Conservation (phyloP, 495 filamentous ascomycete genomes). For the Neurospora sp. region DNA sequence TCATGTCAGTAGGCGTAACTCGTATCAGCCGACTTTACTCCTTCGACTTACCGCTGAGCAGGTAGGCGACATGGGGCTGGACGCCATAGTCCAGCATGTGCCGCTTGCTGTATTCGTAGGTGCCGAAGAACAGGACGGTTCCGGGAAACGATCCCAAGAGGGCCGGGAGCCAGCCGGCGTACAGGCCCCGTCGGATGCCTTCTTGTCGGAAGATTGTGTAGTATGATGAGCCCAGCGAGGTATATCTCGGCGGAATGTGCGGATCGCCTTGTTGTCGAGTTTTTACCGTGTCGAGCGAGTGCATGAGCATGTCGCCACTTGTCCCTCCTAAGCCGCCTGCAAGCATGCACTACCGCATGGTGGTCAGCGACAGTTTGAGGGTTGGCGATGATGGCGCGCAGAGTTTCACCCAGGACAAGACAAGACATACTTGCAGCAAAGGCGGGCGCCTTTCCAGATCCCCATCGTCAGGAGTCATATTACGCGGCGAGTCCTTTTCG, state of each 20-base stretch:
- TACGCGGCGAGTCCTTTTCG: slow-evolving; percentile 15
- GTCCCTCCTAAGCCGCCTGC: slow-evolving; percentile 86
- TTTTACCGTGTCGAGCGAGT: slow-evolving; percentile 97
- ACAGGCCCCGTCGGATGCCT: slow-evolving; percentile 78
- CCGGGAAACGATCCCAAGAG: slow-evolving; percentile 89
- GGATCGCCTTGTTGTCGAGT: slow-evolving; percentile 97
- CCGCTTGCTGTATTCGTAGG: slow-evolving; percentile 92
- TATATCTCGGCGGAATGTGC: slow-evolving; percentile 81
- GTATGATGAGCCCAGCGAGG: slow-evolving; percentile 80
- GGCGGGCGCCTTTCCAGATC: slow-evolving; percentile 35
- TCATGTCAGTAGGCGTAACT: slow-evolving; percentile 10
- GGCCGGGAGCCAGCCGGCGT: slow-evolving; percentile 82
- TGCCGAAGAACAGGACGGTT: slow-evolving; percentile 90
- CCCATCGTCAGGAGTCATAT: slow-evolving; percentile 34
- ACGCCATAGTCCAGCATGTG: slow-evolving; percentile 74
- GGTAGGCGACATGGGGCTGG: slow-evolving; percentile 69
- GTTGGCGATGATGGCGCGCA: not conserved
- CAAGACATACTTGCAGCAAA: slow-evolving; percentile 32
- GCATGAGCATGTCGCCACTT: slow-evolving; percentile 95
- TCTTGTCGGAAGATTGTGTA: slow-evolving; percentile 87
- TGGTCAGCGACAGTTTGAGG: slow-evolving; percentile 6
- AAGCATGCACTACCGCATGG: slow-evolving; percentile 66
- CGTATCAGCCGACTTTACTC: not conserved
- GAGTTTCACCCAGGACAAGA: not conserved
- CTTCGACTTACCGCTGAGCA: slow-evolving; percentile 55